Evolutionary conservation across 2,329 filamentous ascomycete species (phyloP).

Genomic region (Fusarium falciforme): DNA sequence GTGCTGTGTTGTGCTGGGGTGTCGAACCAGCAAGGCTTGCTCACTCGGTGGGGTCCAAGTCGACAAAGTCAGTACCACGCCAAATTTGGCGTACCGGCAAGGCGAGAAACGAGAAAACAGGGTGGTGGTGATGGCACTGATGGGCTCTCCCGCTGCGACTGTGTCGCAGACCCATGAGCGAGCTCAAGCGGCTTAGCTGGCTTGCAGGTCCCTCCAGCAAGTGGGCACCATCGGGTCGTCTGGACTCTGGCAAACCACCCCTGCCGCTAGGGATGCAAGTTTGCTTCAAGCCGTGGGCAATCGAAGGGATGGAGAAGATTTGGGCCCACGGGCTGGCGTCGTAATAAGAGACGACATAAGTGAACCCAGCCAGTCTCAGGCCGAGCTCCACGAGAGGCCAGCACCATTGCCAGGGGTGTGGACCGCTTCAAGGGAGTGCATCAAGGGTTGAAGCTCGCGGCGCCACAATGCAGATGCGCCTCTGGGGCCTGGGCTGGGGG

Average conservation of each 20-base stretch:
- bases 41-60: constrained; percentile 14
- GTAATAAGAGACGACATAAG: constrained; percentile 18
- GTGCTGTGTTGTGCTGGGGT: neutral
- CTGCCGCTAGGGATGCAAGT: constrained; percentile 43
- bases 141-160: constrained; percentile 34
- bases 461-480: constrained; percentile 28
- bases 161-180: constrained; percentile 37
- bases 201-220: constrained; percentile 24
- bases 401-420: constrained; percentile 4
- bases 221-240: constrained; percentile 39
- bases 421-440: neutral
- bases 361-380: constrained; percentile 28
- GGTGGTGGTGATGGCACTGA: constrained; percentile 30
- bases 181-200: constrained; percentile 37
- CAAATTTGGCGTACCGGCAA: constrained; percentile 38
- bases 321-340: constrained; percentile 41
- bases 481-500: constrained; percentile 24
- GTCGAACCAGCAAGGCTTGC: constrained; percentile 9
- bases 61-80: constrained; percentile 30
- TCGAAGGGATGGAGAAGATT: constrained; percentile 49
- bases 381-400: neutral
- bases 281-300: constrained; percentile 33
- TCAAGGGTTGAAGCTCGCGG: constrained; percentile 6
- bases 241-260: constrained; percentile 36
- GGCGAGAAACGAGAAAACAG: constrained; percentile 40